Base-by-base conservation (phyloP, 2,329 filamentous ascomycete species). In the Fusarium nurragi region DNA sequence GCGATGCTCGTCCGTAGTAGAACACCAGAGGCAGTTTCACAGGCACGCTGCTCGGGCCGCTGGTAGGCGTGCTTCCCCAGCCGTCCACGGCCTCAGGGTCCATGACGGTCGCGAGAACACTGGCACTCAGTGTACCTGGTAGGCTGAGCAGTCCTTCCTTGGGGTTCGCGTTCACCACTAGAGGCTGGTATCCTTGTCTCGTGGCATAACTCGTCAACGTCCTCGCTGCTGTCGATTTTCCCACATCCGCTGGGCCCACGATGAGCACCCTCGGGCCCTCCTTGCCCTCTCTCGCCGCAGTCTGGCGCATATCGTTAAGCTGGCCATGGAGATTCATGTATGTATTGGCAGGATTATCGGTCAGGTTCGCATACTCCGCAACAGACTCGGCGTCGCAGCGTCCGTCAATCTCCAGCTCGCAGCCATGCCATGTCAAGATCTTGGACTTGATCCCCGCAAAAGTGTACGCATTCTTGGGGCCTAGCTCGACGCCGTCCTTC, bases 1-100 rank as follows among this genome's bases (percentile, higher is more conserved):
- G 86, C 62, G 83, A 88, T 49, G 86, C 83, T 64, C 90, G 82
- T 16, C 95, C 94, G 76, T 92, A 97, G 77, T 93, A 92, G 75
- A 97, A 97, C 25, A 94, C 93, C 51, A 99, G 80, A 6, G 95
- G 95, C 70, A 97, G 83, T 81, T 97, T 98, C 49, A 97, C 92
- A 0, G 94, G 94, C 18, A 97, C 88, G 1, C 89, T 86, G 69
- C 90, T 95, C 1, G 95, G 94, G 0, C 94, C 95, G 67, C 91
- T 96, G 71, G 94, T 97, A 0, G 94, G 94, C 69, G 92, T 94
- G 67, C 86, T 92, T 11, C 95, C 95, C 89, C 93, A 97, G 19
- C 91, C 92, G 61, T 93, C 90, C 71, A 94, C 91, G 3, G 83
- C 81, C 70, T 86, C 84, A 1, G 97, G 84, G 76, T 98, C 94